Evolutionary conservation across 805 yeast genomes (phyloP).

Genomic region (Nakazawaea wyomingensis): DNA sequence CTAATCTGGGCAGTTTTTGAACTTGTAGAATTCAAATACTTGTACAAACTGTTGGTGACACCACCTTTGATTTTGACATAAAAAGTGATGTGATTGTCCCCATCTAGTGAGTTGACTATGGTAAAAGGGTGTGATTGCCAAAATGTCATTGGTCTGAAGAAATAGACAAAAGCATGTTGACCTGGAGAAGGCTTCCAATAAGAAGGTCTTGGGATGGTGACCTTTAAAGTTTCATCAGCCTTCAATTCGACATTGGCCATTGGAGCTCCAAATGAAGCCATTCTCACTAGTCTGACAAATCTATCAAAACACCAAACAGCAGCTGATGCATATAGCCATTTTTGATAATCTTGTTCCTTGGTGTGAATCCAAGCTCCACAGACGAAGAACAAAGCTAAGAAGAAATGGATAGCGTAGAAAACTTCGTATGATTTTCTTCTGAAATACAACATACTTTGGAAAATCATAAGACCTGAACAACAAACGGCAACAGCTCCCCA

Average conservation of each 20-base stretch:
- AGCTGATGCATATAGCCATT: conserved; percentile 10
- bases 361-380: conserved; percentile 39
- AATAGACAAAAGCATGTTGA: conserved; percentile 33
- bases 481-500: conserved; percentile 23
- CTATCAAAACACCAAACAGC: conserved; percentile 33
- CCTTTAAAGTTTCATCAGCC: conserved; percentile 43
- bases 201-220: conserved; percentile 38
- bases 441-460: conserved; percentile 37
- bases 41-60: conserved; percentile 25
- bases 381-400: conserved; percentile 34
- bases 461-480: conserved; percentile 31
- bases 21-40: conserved; percentile 20
- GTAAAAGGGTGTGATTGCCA: conserved; percentile 46
- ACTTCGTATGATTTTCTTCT: conserved; percentile 39
- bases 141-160: conserved; percentile 33
- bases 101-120: conserved; percentile 20
- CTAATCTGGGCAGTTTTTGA: conserved; percentile 26
- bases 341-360: conserved; percentile 1
- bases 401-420: conserved; percentile 33
- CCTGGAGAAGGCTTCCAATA: conserved; percentile 38
- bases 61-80: conserved; percentile 35
- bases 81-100: conserved; percentile 23
- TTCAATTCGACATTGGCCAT: conserved; percentile 32
- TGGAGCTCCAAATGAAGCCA: conserved; percentile 31
- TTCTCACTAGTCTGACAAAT: conserved; percentile 28